Conservation (phyloP, 2,329 filamentous ascomycete genomes). For the Coccinonectria pachysandricola region DNA sequence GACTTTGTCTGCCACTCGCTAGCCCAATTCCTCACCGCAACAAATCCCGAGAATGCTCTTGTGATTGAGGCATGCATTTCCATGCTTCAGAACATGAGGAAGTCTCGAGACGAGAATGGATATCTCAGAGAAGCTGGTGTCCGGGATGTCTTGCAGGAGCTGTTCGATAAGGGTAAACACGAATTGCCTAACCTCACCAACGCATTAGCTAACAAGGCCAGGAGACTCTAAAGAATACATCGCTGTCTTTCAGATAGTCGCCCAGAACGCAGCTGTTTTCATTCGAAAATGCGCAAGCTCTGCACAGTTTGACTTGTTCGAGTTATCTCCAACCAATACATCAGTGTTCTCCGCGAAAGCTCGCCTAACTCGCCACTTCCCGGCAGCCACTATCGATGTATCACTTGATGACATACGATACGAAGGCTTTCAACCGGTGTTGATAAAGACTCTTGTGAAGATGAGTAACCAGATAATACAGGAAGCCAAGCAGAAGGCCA, state of each 20-base stretch:
- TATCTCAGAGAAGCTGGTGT: constrained; percentile 3
- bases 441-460: constrained; percentile 17
- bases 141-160: background rate
- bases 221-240: background rate
- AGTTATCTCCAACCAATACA: constrained; percentile 7
- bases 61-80: constrained; percentile 1
- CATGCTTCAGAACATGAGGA: constrained; percentile 7
- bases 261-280: constrained; percentile 10
- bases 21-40: constrained; percentile 2
- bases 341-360: constrained; percentile 4
- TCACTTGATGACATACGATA: constrained; percentile 1
- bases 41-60: background rate
- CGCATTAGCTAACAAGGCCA: background rate
- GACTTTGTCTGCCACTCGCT: constrained; percentile 6
- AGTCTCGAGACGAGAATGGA: constrained; percentile 1
- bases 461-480: constrained; percentile 20
- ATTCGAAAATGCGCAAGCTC: constrained; percentile 1
- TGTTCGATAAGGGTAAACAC: constrained; percentile 2
- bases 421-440: constrained; percentile 8
- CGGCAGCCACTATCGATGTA: constrained; percentile 4
- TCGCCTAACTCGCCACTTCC: constrained; percentile 7
- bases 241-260: constrained; percentile 4
- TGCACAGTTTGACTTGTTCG: constrained; percentile 9
- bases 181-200: background rate
- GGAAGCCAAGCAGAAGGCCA: constrained; percentile 11